phyloP scores from a whole-genome alignment of 306 rosid genomes.

The Hippophae rhamnoides region DNA sequence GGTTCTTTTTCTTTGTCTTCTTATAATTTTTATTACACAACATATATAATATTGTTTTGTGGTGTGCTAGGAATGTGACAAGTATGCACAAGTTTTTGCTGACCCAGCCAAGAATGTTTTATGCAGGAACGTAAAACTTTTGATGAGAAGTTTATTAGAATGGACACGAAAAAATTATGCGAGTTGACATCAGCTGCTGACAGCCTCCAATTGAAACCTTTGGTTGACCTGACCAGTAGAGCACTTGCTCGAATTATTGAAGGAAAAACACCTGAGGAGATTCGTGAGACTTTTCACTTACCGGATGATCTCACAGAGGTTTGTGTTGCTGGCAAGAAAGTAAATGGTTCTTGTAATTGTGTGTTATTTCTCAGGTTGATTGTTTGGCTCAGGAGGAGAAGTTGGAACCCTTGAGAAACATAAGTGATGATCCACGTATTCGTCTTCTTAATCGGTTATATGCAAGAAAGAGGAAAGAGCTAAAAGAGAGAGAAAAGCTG shows the following conservation, averaged over 20 bases:
- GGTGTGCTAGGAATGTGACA: slow-evolving; percentile 13
- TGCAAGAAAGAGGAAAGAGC: slow-evolving; percentile 81
- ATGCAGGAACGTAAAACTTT: slow-evolving; percentile 61
- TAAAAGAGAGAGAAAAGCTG: slow-evolving; percentile 62
- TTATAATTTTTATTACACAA: no score
- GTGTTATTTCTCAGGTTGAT: slow-evolving; percentile 18
- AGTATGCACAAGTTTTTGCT: slow-evolving; percentile 13
- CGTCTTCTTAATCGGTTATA: slow-evolving; percentile 78
- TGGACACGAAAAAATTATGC: slow-evolving; percentile 71
- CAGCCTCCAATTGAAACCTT: slow-evolving; percentile 80
- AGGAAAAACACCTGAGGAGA: slow-evolving; percentile 89
- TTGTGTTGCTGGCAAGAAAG: slow-evolving; percentile 18
- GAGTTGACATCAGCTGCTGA: slow-evolving; percentile 87
- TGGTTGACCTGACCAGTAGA: slow-evolving; percentile 82
- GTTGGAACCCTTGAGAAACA: slow-evolving; percentile 70
- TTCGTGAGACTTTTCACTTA: slow-evolving; percentile 79
- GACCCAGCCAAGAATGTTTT: slow-evolving; percentile 16
- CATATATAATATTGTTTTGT: no score
- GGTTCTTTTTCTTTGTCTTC: no score
- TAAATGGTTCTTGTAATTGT: neutral
- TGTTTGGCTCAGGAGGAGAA: slow-evolving; percentile 71
- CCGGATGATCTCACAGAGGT: slow-evolving; percentile 98
- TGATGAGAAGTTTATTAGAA: slow-evolving; percentile 66
- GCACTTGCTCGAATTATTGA: slow-evolving; percentile 92
- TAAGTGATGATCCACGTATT: slow-evolving; percentile 82